Conservation (phyloP, 495 filamentous ascomycete genomes). For the Aspergillus ostianus region DNA sequence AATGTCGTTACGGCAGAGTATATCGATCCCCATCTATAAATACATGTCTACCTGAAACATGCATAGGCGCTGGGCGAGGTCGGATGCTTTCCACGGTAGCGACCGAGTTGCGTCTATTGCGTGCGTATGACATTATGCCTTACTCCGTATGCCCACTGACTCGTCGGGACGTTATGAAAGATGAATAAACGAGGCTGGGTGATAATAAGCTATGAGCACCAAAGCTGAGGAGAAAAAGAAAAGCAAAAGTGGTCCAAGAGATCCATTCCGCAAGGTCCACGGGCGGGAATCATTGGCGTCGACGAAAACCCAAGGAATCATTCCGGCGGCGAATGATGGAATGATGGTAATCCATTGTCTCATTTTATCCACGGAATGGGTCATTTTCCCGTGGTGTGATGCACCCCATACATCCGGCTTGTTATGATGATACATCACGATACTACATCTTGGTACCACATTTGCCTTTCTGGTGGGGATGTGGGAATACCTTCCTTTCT, state of each 20-base stretch:
- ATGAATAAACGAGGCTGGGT: not conserved
- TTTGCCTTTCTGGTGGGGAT: no score
- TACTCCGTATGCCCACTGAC: not conserved
- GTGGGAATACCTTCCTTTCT: no score
- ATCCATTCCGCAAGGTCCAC: not conserved
- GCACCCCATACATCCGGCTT: not conserved
- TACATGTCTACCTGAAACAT: slow-evolving; percentile 6
- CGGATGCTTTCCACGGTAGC: not conserved
- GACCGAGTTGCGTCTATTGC: not conserved
- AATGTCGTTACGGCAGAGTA: not conserved
- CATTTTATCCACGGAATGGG: not conserved
- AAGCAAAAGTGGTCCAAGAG: no score
- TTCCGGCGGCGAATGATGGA: not conserved
- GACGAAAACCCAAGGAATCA: no score
- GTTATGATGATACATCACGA: not conserved
- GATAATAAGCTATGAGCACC: not conserved
- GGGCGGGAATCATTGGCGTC: not conserved
- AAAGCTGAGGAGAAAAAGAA: not conserved
- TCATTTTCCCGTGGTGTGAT: not conserved
- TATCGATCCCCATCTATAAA: slow-evolving; percentile 5
- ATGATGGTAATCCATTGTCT: not conserved
- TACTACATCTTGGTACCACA: not conserved
- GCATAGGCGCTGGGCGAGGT: not conserved
- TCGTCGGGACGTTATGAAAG: no score
- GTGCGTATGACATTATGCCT: not conserved